A percentile compares a stretch with the other conserved stretches of the same genome.
Evolutionary conservation across 2,329 filamentous ascomycete genomes (phyloP).

Genomic region (Stachybotrys elegans): DNA sequence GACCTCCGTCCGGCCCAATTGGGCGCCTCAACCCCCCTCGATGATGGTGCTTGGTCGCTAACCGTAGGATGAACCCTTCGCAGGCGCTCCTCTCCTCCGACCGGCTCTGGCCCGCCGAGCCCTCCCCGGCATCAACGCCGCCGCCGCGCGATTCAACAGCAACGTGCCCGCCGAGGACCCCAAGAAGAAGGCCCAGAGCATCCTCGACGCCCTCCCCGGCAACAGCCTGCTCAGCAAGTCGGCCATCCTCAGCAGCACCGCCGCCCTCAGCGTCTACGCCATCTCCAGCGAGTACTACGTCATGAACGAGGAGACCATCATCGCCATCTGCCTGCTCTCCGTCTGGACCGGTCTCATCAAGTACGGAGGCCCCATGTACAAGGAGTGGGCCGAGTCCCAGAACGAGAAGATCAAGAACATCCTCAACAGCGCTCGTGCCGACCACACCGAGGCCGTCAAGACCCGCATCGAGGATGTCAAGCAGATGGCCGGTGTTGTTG

Average conservation of each 20-base stretch:
- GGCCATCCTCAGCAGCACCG: conserved; percentile 89
- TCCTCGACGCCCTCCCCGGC: conserved; percentile 89
- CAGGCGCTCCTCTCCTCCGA: conserved; percentile 88
- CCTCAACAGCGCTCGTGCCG: conserved; percentile 86
- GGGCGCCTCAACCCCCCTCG: conserved; percentile 10
- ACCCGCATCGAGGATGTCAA: conserved; percentile 88
- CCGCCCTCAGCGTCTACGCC: conserved; percentile 86
- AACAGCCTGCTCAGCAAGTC: conserved; percentile 93
- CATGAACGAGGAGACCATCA: conserved; percentile 97
- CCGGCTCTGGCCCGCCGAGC: conserved; percentile 70
- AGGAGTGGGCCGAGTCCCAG: conserved; percentile 85
- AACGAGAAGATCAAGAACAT: conserved; percentile 91
- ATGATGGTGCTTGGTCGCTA: no score
- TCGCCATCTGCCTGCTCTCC: conserved; percentile 85
- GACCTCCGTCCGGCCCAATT: conserved; percentile 8
- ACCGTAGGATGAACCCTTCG: conserved; percentile 15
- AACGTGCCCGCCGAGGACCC: conserved; percentile 81
- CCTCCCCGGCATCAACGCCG: conserved; percentile 68
- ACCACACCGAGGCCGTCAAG: conserved; percentile 96
- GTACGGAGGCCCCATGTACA: conserved; percentile 89
- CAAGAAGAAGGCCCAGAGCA: conserved; percentile 94
- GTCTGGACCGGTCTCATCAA: conserved; percentile 92
- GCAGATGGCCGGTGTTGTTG: conserved; percentile 90
- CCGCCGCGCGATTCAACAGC: conserved; percentile 65
- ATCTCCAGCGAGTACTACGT: conserved; percentile 99